phyloP scores from a whole-genome alignment of 2,329 filamentous ascomycete species.

The Pseudocercospora fijiensis region DNA sequence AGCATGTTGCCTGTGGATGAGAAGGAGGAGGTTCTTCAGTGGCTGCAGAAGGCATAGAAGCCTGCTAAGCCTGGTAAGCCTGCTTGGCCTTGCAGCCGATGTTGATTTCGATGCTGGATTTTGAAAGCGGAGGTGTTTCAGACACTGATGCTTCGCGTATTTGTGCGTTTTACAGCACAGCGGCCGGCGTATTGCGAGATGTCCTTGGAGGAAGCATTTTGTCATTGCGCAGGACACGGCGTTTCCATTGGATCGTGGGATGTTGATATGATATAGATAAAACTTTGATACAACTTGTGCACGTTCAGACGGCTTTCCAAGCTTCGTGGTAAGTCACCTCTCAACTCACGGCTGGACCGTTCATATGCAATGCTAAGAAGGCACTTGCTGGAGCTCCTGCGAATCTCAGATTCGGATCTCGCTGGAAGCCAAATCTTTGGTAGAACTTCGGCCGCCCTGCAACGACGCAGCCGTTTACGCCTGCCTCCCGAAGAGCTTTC shows the following conservation, averaged over 20 bases:
- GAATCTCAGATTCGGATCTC: background rate
- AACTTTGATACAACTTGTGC: background rate
- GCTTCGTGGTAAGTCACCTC: slow-evolving; percentile 15
- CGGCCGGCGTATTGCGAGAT: background rate
- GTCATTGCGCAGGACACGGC: background rate
- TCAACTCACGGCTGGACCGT: background rate
- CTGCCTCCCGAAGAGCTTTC: background rate
- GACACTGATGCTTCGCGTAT: background rate
- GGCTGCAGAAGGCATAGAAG: slow-evolving; percentile 44
- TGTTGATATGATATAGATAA: slow-evolving; percentile 2
- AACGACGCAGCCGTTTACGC: slow-evolving; percentile 11
- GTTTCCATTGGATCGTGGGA: background rate
- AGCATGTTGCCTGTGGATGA: slow-evolving; percentile 84
- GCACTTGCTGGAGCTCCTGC: slow-evolving; percentile 11
- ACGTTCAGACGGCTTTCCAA: background rate
- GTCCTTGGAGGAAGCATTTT: background rate
- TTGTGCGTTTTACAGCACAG: background rate
- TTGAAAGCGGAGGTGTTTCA: background rate
- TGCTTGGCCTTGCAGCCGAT: too few relatives aligned
- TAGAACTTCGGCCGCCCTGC: slow-evolving; percentile 13
- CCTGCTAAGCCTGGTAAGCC: background rate
- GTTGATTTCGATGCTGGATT: background rate
- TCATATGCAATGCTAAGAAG: slow-evolving; percentile 1
- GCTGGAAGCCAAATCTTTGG: slow-evolving; percentile 9
- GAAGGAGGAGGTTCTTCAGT: slow-evolving; percentile 76